A percentile compares a stretch with the other conserved stretches of the same genome.
Conservation (phyloP, 2,329 filamentous ascomycete genomes). For the Dactylellina parvicollis region DNA sequence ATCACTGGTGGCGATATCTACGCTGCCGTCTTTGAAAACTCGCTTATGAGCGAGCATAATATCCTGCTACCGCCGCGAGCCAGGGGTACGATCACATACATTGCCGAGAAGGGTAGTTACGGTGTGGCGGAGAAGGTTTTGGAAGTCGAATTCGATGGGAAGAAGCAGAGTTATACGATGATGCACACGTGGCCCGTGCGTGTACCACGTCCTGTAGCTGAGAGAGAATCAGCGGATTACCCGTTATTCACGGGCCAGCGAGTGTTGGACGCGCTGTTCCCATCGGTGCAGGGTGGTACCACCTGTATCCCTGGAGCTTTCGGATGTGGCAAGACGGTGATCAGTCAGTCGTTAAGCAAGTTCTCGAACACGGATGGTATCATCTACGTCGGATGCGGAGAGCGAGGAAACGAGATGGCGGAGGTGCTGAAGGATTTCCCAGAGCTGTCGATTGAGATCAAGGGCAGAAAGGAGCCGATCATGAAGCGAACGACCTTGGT, state of each 20-base stretch:
- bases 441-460: constrained; percentile 92
- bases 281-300: constrained; percentile 94
- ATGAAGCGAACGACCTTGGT: constrained; percentile 99
- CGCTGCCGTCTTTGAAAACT: constrained; percentile 95
- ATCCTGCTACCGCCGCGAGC: constrained; percentile 91
- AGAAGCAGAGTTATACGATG: constrained; percentile 94
- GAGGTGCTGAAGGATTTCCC: constrained; percentile 99
- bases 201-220: constrained; percentile 88
- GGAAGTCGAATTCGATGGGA: constrained; percentile 96
- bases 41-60: constrained; percentile 89
- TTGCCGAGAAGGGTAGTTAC: constrained; percentile 88
- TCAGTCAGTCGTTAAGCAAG: constrained; percentile 97
- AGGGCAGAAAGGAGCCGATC: constrained; percentile 95
- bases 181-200: constrained; percentile 99
- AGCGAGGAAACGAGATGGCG: constrained; percentile 99
- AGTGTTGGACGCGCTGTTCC: constrained; percentile 95
- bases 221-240: constrained; percentile 87
- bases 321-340: constrained; percentile 99
- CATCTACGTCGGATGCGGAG: constrained; percentile 90
- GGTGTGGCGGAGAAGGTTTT: constrained; percentile 93
- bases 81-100: constrained; percentile 88
- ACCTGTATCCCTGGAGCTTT: constrained; percentile 98
- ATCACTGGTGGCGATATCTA: constrained; percentile 96
- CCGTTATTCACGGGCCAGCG: constrained; percentile 97
- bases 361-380: constrained; percentile 99